Percentiles rank a stretch among this genome's conserved stretches.
Conservation (phyloP, 306 rosid genomes). For the Vigna hirtella region DNA sequence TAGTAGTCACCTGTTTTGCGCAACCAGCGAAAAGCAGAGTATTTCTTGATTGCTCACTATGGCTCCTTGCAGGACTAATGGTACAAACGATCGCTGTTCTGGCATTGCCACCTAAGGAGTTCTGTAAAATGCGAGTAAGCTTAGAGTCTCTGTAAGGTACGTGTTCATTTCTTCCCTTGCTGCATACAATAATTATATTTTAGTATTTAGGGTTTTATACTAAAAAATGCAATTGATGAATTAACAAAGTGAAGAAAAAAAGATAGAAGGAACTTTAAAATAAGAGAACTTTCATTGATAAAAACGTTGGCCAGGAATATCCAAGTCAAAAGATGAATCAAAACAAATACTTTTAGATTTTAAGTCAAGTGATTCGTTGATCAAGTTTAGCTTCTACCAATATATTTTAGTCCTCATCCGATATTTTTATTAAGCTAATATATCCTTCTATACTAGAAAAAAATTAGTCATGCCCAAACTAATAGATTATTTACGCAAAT, state of each 20-base stretch:
- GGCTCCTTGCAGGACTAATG: constrained; percentile 82
- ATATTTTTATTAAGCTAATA: not conserved
- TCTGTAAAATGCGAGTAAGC: constrained; percentile 90
- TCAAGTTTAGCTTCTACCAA: not conserved
- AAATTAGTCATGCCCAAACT: no score
- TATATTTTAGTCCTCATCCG: not conserved
- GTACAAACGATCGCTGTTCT: constrained; percentile 97
- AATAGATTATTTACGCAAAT: no score
- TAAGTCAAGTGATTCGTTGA: no score
- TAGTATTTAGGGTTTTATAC: constrained; percentile 13
- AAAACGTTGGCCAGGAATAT: not conserved
- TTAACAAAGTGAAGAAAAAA: constrained; percentile 11
- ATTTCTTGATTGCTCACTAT: constrained; percentile 88
- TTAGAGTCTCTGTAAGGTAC: constrained; percentile 92
- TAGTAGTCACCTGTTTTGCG: constrained; percentile 86
- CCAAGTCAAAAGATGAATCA: constrained; percentile 24
- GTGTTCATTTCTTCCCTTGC: constrained; percentile 85
- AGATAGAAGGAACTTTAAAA: constrained; percentile 26
- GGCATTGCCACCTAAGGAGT: constrained; percentile 92
- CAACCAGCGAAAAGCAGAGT: constrained; percentile 85
- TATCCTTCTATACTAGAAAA: no score
- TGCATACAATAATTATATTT: constrained; percentile 52
- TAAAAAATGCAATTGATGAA: constrained; percentile 14
- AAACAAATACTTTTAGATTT: not conserved
- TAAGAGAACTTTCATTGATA: constrained; percentile 18